A percentile compares a stretch with the other conserved stretches of the same genome.
These are phyloP conservation scores for Botrytis tulipae DNA, from an alignment of 2,329 filamentous ascomycete species.

Conservation along the genomic window DNA sequence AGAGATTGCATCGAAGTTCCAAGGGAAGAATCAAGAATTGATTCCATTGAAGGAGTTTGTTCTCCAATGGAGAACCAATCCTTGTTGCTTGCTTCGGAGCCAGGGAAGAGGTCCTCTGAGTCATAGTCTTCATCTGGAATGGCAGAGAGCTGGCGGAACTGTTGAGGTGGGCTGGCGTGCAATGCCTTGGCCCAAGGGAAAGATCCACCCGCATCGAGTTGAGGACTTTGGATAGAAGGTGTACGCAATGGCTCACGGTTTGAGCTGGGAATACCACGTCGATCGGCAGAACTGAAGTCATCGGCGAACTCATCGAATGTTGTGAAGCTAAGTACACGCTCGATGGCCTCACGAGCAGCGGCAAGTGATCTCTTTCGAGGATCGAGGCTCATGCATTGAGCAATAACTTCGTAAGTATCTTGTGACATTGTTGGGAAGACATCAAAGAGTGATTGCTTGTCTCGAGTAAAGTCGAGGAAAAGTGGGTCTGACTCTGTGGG, in stretches of 20 bases:
- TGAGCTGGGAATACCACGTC: slow-evolving; percentile 74
- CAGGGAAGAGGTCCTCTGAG: slow-evolving; percentile 77
- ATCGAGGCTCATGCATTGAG: slow-evolving; percentile 86
- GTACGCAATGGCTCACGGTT: slow-evolving; percentile 95
- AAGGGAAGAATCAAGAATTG: slow-evolving; percentile 78
- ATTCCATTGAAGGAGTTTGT: slow-evolving; percentile 78
- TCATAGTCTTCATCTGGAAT: slow-evolving; percentile 79
- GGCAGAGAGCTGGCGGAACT: slow-evolving; percentile 78
- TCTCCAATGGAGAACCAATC: slow-evolving; percentile 78
- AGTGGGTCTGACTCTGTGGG: slow-evolving; percentile 88
- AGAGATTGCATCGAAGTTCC: slow-evolving; percentile 78
- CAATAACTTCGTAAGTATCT: slow-evolving; percentile 93
- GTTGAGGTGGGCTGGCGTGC: slow-evolving; percentile 68
- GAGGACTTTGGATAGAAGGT: slow-evolving; percentile 87
- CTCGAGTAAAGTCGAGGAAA: slow-evolving; percentile 88
- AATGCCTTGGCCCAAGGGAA: slow-evolving; percentile 96
- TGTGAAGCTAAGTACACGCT: slow-evolving; percentile 84
- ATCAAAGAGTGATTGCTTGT: slow-evolving; percentile 95
- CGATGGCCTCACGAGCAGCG: slow-evolving; percentile 73
- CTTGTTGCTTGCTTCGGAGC: slow-evolving; percentile 65
- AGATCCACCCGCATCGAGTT: slow-evolving; percentile 75
- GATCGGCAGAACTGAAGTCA: slow-evolving; percentile 86
- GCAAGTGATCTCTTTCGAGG: slow-evolving; percentile 82
- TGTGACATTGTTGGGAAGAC: slow-evolving; percentile 98
- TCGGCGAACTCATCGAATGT: slow-evolving; percentile 88